phyloP scores from a whole-genome alignment of 2,329 filamentous ascomycete genomes.

The Bipolaris zeicola region DNA sequence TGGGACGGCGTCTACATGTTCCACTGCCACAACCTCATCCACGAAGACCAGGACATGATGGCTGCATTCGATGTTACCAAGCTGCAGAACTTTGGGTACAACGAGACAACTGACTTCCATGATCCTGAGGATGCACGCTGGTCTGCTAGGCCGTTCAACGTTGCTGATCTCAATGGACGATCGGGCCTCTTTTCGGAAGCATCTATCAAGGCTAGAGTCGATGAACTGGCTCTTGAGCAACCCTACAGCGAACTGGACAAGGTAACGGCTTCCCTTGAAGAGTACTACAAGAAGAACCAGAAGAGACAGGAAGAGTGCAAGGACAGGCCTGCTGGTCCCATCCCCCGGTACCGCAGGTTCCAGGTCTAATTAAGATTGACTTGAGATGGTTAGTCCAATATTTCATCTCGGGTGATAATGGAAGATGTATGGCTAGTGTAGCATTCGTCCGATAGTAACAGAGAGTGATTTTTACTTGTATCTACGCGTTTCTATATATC shows the following conservation, averaged over 20 bases:
- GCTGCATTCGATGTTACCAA: conserved; percentile 52
- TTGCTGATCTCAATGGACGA: not conserved
- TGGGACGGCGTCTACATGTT: conserved; percentile 60
- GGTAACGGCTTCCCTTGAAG: conserved; percentile 35
- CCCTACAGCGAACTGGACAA: conserved; percentile 35
- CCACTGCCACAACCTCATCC: conserved; percentile 55
- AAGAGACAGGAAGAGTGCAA: not conserved
- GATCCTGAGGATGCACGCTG: conserved; percentile 37
- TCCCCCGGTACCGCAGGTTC: not conserved
- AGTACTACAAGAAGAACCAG: conserved; percentile 23
- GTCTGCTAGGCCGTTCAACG: not conserved
- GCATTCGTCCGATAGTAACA: no score
- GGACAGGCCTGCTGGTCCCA: not conserved
- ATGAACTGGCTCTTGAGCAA: conserved; percentile 34
- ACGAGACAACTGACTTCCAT: conserved; percentile 42
- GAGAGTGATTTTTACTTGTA: not conserved
- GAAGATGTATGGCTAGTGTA: no score
- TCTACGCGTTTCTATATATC: not conserved
- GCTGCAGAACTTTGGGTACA: conserved; percentile 42
- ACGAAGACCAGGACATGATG: conserved; percentile 56
- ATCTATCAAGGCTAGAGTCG: conserved; percentile 33
- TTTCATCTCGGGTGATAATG: not conserved
- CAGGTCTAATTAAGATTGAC: not conserved
- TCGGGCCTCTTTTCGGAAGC: conserved; percentile 15
- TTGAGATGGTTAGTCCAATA: not conserved